A percentile compares a stretch with the other conserved stretches of the same genome.
Evolutionary conservation across 179 eudicot species (phyloP).

Genomic region (Camellia oleifera): DNA sequence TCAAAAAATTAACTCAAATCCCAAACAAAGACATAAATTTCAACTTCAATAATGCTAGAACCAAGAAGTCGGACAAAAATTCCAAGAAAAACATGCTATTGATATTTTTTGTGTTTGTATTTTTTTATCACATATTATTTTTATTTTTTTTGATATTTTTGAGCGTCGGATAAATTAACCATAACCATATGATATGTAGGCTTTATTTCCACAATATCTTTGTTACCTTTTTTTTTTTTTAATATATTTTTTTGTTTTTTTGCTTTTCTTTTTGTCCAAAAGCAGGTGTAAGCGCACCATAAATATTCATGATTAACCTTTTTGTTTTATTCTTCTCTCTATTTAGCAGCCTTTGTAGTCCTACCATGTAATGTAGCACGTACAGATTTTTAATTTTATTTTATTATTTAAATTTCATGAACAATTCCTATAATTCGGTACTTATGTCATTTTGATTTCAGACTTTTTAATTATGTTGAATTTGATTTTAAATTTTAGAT

Average conservation of each 20-base stretch:
- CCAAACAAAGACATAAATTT: too few species aligned
- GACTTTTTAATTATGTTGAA: too few species aligned
- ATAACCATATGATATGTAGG: slow-evolving; percentile 6
- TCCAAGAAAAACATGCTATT: too few species aligned
- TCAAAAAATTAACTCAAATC: too few species aligned
- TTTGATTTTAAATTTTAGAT: too few species aligned
- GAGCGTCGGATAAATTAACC: slow-evolving; percentile 6
- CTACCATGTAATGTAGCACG: slow-evolving; percentile 1
- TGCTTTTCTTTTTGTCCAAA: slow-evolving; percentile 7
- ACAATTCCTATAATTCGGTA: too few species aligned
- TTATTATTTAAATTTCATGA: too few species aligned
- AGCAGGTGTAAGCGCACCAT: slow-evolving; percentile 15
- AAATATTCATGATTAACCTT: neutral
- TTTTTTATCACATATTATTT: neutral
- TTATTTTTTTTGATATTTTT: neutral
- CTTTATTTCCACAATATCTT: neutral
- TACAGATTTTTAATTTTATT: neutral
- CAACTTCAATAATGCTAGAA: too few species aligned
- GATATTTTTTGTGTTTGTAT: neutral
- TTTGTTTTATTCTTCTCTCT: neutral
- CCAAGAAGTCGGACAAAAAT: too few species aligned
- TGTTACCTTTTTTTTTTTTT: neutral
- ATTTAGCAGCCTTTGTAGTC: slow-evolving; percentile 14
- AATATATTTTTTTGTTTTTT: neutral
- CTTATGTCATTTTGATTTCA: too few species aligned